Conservation (phyloP, 768 basidiomycete genomes). For the Suillus clintonianus region DNA sequence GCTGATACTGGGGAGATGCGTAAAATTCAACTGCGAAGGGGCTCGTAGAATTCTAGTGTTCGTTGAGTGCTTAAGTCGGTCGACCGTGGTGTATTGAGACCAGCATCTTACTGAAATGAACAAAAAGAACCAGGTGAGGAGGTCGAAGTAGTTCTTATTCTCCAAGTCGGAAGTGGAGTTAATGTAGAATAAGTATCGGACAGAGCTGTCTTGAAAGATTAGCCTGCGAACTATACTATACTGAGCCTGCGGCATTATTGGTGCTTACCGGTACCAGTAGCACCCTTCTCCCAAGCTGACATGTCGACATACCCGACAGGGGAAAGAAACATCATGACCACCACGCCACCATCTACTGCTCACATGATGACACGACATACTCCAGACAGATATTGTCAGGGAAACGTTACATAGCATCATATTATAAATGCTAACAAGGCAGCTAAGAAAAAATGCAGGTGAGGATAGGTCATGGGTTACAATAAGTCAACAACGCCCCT, state of each 20-base stretch:
- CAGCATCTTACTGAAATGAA: not conserved
- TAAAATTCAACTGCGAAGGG: too few species aligned
- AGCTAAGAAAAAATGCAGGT: not conserved
- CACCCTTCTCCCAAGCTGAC: not conserved
- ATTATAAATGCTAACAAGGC: not conserved
- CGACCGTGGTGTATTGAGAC: not conserved
- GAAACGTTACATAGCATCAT: not conserved
- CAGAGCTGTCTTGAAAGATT: not conserved
- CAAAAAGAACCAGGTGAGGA: not conserved
- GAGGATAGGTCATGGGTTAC: conserved; percentile 2
- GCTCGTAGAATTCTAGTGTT: not conserved
- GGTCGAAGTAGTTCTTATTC: not conserved
- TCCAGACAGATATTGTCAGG: not conserved
- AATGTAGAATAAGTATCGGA: not conserved
- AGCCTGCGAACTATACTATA: not conserved
- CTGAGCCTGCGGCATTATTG: not conserved
- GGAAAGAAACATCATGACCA: not conserved
- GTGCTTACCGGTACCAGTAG: not conserved
- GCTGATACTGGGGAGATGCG: not conserved
- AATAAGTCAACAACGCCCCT: conserved; percentile 6
- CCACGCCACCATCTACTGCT: not conserved
- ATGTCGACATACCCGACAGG: not conserved
- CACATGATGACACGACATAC: not conserved
- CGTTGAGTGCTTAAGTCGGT: not conserved
- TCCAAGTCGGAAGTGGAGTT: not conserved